Evolutionary conservation across 495 filamentous ascomycete species (phyloP).

Genomic region (Neurospora cerealis): DNA sequence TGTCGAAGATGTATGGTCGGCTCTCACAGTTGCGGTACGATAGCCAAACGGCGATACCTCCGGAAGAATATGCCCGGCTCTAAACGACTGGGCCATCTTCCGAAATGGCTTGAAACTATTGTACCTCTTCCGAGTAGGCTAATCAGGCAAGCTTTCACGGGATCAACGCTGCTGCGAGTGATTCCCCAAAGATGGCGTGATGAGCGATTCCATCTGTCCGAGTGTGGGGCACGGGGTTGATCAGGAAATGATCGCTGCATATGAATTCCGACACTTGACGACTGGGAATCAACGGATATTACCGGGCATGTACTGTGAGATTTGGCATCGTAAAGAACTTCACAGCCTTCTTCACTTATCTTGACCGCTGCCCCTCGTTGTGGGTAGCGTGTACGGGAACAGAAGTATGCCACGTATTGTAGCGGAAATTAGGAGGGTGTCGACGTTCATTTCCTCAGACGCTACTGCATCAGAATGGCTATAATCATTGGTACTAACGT

Average conservation of each 20-base stretch:
- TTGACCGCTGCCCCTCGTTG: background rate
- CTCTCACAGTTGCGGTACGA: background rate
- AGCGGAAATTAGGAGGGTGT: background rate
- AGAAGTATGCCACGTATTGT: background rate
- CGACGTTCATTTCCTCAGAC: background rate
- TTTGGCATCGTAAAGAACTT: background rate
- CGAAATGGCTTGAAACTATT: background rate
- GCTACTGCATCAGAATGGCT: background rate
- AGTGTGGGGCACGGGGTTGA: background rate
- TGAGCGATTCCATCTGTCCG: background rate
- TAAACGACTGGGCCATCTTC: background rate
- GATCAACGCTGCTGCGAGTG: background rate
- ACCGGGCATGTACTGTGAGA: background rate
- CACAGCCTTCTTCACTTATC: background rate
- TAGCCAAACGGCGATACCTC: background rate
- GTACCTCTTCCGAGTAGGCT: background rate
- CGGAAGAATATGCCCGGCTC: background rate
- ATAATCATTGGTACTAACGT: background rate
- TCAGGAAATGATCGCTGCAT: background rate
- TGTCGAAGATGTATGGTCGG: background rate
- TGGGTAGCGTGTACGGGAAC: background rate
- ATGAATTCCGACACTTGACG: background rate
- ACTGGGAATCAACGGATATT: background rate
- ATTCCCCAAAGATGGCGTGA: background rate
- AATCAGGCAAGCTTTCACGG: background rate